phyloP scores from a whole-genome alignment of 2,329 filamentous ascomycete genomes.

The Fusarium sp. region DNA sequence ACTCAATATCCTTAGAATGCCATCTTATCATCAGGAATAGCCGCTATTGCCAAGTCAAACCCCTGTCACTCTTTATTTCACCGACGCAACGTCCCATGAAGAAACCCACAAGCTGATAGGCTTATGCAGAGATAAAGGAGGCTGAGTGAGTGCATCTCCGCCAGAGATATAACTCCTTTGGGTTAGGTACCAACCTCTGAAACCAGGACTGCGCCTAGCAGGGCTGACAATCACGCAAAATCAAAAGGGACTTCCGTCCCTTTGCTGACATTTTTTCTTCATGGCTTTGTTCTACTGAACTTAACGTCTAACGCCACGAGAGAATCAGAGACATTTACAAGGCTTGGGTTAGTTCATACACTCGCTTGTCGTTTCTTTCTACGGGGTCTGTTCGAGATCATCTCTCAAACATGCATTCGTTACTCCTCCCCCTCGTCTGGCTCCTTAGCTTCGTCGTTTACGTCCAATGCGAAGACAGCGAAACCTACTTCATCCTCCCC shows the following conservation, averaged over 20 bases:
- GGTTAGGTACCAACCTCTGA: background rate
- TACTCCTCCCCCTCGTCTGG: constrained; percentile 59
- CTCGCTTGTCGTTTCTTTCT: background rate
- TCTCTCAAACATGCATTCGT: constrained; percentile 56
- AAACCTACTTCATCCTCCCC: constrained; percentile 9
- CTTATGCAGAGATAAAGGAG: background rate
- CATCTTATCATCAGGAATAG: background rate
- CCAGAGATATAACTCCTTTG: background rate
- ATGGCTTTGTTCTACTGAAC: background rate
- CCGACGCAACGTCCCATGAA: background rate
- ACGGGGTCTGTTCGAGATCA: background rate
- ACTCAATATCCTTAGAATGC: background rate
- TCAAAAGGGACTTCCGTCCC: background rate
- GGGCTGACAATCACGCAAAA: background rate
- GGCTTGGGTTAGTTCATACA: background rate
- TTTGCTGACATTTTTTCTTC: background rate
- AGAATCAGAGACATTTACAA: background rate
- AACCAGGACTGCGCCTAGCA: background rate
- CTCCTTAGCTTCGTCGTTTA: constrained; percentile 12
- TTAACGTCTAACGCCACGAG: background rate
- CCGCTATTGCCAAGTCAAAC: background rate
- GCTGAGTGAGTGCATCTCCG: background rate
- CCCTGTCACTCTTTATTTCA: background rate
- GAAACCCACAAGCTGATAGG: background rate
- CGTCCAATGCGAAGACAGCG: background rate